These are phyloP conservation scores for Zalaria obscura DNA, from an alignment of 2,329 filamentous ascomycete genomes.

Conservation along the genomic window DNA sequence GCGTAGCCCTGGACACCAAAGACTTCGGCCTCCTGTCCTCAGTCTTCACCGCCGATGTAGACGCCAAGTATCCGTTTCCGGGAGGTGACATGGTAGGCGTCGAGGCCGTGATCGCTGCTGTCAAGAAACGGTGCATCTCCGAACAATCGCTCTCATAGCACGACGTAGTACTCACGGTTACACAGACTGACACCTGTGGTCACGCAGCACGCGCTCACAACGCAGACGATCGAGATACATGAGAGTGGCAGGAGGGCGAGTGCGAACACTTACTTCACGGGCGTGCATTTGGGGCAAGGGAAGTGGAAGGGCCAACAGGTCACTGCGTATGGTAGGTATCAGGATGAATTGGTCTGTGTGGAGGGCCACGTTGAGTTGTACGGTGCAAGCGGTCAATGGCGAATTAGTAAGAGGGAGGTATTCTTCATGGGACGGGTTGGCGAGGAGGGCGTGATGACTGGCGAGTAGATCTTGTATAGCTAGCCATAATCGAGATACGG, in stretches of 20 bases:
- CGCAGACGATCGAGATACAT: slow-evolving; percentile 23
- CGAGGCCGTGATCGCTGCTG: slow-evolving; percentile 11
- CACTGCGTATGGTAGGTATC: slow-evolving; percentile 27
- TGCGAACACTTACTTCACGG: slow-evolving; percentile 27
- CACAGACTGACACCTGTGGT: slow-evolving; percentile 23
- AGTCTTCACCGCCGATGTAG: slow-evolving; percentile 26
- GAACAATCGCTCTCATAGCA: no score
- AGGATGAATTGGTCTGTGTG: slow-evolving; percentile 21
- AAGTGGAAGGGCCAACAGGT: slow-evolving; percentile 26
- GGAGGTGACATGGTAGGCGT: slow-evolving; percentile 17
- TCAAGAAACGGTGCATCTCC: slow-evolving; percentile 13
- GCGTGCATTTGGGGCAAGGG: slow-evolving; percentile 27
- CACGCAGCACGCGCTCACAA: slow-evolving; percentile 29
- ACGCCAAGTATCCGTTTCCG: slow-evolving; percentile 24
- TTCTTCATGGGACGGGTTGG: slow-evolving; percentile 22
- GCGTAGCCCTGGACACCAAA: slow-evolving; percentile 29
- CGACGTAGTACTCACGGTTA: no score
- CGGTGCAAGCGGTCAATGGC: slow-evolving; percentile 26
- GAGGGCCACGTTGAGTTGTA: slow-evolving; percentile 7
- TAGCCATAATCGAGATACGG: no score
- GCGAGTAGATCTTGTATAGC: slow-evolving; percentile 6
- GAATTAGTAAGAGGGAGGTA: slow-evolving; percentile 21
- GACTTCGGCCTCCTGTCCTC: slow-evolving; percentile 21
- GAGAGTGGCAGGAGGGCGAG: slow-evolving; percentile 17
- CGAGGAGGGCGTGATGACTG: slow-evolving; percentile 19